phyloP scores from a whole-genome alignment of 2,329 filamentous ascomycete species.

The Fusarium redolens region DNA sequence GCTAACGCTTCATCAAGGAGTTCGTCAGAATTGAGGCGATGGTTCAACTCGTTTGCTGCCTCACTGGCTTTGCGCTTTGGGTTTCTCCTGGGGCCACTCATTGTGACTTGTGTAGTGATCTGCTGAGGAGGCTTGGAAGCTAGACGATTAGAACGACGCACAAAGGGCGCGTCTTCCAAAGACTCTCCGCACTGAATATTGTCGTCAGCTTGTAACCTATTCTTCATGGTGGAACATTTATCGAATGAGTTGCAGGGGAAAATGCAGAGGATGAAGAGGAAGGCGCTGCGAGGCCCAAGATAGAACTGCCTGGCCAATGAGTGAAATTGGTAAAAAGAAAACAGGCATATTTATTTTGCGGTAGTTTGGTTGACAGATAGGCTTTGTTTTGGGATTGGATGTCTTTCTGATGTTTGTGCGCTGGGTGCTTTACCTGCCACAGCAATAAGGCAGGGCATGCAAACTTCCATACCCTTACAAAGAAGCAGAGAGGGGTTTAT shows the following conservation, averaged over 20 bases:
- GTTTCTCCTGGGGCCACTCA: constrained; percentile 49
- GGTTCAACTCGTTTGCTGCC: constrained; percentile 43
- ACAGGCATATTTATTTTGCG: background rate
- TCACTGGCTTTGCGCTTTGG: constrained; percentile 60
- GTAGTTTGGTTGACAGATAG: no score
- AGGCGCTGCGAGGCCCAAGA: background rate
- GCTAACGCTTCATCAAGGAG: constrained; percentile 60
- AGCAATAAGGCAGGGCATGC: constrained; percentile 2
- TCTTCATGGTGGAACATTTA: background rate
- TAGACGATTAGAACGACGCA: constrained; percentile 39
- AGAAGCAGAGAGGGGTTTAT: background rate
- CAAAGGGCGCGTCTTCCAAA: background rate
- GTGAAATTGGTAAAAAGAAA: background rate
- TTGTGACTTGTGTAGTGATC: constrained; percentile 6
- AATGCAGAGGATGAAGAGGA: background rate
- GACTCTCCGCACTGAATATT: constrained; percentile 9
- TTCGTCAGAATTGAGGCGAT: constrained; percentile 51
- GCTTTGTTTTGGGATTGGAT: background rate
- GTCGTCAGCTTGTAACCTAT: constrained; percentile 14
- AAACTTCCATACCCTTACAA: background rate
- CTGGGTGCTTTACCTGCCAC: constrained; percentile 4
- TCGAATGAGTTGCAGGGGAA: background rate
- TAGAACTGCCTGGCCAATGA: background rate
- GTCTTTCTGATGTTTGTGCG: background rate
- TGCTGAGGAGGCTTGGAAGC: constrained; percentile 11